phyloP scores from a whole-genome alignment of 257 asterid genomes.

The Rehmannia glutinosa region DNA sequence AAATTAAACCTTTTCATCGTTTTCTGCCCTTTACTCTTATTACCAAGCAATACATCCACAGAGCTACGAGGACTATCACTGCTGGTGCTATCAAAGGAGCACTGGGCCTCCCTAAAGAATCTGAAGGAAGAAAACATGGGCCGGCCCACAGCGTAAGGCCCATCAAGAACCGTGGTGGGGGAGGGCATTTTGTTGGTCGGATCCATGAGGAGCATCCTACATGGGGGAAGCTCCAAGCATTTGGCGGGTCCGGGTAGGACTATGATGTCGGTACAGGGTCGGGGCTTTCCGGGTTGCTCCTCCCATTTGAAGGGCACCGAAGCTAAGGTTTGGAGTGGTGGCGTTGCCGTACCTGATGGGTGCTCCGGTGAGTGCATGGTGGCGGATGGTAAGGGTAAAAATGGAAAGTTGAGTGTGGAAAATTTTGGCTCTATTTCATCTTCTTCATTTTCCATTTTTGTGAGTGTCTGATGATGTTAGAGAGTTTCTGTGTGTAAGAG shows the following conservation, averaged over 20 bases:
- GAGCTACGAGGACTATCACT: slow-evolving; percentile 32
- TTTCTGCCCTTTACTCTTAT: slow-evolving; percentile 10
- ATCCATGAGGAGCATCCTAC: slow-evolving; percentile 20
- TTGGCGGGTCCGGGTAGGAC: slow-evolving; percentile 26
- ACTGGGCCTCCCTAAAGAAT: slow-evolving; percentile 29
- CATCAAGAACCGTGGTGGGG: slow-evolving; percentile 65
- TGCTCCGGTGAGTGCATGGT: slow-evolving; percentile 39
- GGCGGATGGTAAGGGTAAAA: slow-evolving; percentile 12
- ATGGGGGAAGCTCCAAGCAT: slow-evolving; percentile 62
- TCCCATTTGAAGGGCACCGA: slow-evolving; percentile 90
- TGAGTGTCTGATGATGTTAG: no score
- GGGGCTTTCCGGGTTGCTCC: slow-evolving; percentile 76
- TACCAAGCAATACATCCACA: slow-evolving; percentile 21
- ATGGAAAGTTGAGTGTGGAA: slow-evolving; percentile 39
- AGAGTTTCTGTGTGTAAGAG: not conserved
- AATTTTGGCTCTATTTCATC: slow-evolving; percentile 6
- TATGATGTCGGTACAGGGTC: slow-evolving; percentile 57
- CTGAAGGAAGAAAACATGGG: slow-evolving; percentile 57
- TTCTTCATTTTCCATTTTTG: slow-evolving; percentile 30
- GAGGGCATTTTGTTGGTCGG: slow-evolving; percentile 38
- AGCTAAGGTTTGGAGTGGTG: slow-evolving; percentile 50
- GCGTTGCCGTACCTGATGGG: slow-evolving; percentile 42
- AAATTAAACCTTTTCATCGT: not conserved
- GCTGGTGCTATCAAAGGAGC: slow-evolving; percentile 44
- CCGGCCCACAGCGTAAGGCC: slow-evolving; percentile 43